These are phyloP conservation scores for Tulasnella sp. DNA, from an alignment of 768 basidiomycete species.

Conservation along the genomic window DNA sequence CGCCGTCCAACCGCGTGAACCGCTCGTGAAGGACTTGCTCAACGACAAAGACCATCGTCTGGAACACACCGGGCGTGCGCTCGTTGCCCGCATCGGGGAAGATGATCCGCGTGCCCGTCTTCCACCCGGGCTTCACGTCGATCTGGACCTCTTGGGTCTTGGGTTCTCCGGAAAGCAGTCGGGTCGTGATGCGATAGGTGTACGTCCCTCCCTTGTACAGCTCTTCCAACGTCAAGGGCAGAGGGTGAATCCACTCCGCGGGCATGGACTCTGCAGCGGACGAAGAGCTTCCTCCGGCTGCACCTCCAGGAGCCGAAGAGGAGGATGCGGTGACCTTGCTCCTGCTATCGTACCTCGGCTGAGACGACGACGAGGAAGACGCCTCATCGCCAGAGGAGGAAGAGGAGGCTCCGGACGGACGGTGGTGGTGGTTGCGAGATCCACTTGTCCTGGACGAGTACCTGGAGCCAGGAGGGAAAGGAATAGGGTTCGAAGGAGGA, in stretches of 20 bases:
- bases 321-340: background rate
- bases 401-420: background rate
- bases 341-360: background rate
- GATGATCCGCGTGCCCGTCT: conserved; percentile 45
- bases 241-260: conserved; percentile 54
- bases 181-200: conserved; percentile 49
- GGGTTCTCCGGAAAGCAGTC: conserved; percentile 32
- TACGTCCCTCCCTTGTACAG: conserved; percentile 45
- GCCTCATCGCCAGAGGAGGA: background rate
- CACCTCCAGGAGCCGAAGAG: background rate
- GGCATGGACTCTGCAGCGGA: conserved; percentile 10
- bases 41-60: conserved; percentile 57
- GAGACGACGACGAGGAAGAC: conserved; percentile 9
- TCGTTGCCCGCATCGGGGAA: conserved; percentile 56
- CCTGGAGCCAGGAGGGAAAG: background rate
- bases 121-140: conserved; percentile 50
- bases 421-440: background rate
- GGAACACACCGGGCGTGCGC: conserved; percentile 40
- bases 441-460: background rate
- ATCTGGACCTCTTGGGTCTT: conserved; percentile 42
- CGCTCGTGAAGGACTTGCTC: conserved; percentile 46
- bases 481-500: background rate
- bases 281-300: background rate
- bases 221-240: conserved; percentile 50
- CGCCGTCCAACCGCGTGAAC: conserved; percentile 40